Evolutionary conservation across 768 basidiomycete genomes (phyloP).

Genomic region (Termitomyces sp.): DNA sequence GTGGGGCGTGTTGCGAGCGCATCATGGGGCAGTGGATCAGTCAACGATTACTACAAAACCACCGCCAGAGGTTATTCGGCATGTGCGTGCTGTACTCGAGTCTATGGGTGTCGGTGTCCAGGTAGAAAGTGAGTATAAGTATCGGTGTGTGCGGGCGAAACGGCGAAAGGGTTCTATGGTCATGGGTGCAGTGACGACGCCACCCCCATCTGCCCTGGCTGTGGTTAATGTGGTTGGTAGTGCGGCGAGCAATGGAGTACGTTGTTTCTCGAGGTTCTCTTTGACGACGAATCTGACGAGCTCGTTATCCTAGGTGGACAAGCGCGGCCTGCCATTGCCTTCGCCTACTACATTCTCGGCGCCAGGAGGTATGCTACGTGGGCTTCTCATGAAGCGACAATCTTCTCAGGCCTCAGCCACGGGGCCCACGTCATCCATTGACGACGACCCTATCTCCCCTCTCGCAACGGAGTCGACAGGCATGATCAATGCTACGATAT

Average conservation of each 20-base stretch:
- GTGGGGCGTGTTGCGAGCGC: conserved; percentile 62
- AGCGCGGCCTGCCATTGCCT: conserved; percentile 81
- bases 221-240: conserved; percentile 76
- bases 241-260: conserved; percentile 81
- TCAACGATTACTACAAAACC: conserved; percentile 78
- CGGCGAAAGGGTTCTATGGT: conserved; percentile 50
- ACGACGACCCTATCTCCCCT: conserved; percentile 36
- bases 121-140: conserved; percentile 87
- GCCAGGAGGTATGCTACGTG: conserved; percentile 77
- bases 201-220: conserved; percentile 34
- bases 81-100: conserved; percentile 73
- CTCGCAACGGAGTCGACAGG: conserved; percentile 35
- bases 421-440: conserved; percentile 28
- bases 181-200: conserved; percentile 29
- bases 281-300: conserved; percentile 1
- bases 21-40: conserved; percentile 91
- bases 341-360: conserved; percentile 65
- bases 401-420: conserved; percentile 67
- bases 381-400: conserved; percentile 85
- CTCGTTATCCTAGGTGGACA: conserved; percentile 61
- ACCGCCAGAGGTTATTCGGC: conserved; percentile 85
- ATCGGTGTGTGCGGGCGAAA: conserved; percentile 78
- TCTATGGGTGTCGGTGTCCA: conserved; percentile 90
- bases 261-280: conserved; percentile 26
- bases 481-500: conserved; percentile 48